phyloP scores from a whole-genome alignment of 2,329 filamentous ascomycete genomes.

The Fusarium sp. region DNA sequence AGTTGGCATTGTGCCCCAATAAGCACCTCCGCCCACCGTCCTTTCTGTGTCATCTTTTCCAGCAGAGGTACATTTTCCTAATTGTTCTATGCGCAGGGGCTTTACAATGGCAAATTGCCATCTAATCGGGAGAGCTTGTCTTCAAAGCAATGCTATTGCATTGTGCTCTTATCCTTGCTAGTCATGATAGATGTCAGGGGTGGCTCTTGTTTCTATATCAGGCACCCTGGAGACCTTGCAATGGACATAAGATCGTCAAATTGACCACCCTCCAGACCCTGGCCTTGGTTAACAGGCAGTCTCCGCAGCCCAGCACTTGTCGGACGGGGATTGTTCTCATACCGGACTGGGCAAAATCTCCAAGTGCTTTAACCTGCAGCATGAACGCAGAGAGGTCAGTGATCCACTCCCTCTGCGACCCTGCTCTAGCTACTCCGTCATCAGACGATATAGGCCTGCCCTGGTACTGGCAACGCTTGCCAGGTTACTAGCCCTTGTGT shows the following conservation, averaged over 20 bases:
- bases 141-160: constrained; percentile 28
- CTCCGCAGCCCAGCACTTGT: constrained; percentile 40
- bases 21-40: constrained; percentile 31
- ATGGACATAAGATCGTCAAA: constrained; percentile 65
- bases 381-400: constrained; percentile 38
- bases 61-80: constrained; percentile 22
- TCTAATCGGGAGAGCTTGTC: constrained; percentile 32
- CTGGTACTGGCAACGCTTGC: constrained; percentile 36
- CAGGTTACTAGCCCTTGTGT: constrained; percentile 40
- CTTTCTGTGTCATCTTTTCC: constrained; percentile 34
- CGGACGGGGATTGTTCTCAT: constrained; percentile 37
- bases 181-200: constrained; percentile 42
- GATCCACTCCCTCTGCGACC: constrained; percentile 42
- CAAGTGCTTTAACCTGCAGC: constrained; percentile 43
- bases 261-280: constrained; percentile 62
- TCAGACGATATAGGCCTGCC: constrained; percentile 43
- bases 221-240: constrained; percentile 54
- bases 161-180: constrained; percentile 35
- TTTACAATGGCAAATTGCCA: constrained; percentile 37
- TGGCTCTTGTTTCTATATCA: constrained; percentile 59
- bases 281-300: constrained; percentile 47
- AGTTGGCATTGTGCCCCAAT: constrained; percentile 36
- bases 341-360: constrained; percentile 40
- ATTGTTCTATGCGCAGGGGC: constrained; percentile 34
- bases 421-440: constrained; percentile 42